A percentile compares a stretch with the other conserved stretches of the same genome.
Conservation (phyloP, 31 red algal genomes). For the Odonthalia washingtoniensis region DNA sequence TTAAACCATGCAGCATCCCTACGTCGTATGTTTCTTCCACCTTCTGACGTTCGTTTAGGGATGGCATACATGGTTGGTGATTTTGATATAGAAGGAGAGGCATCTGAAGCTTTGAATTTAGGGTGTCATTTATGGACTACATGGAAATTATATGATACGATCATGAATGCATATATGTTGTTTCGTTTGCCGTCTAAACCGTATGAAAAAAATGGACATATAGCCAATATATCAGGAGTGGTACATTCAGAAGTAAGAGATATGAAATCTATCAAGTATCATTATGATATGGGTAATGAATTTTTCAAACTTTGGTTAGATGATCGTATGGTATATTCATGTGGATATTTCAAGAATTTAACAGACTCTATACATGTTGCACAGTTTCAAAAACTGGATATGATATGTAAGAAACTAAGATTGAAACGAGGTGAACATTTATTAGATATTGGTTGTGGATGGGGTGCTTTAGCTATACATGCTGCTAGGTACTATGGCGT, state of each 20-base stretch:
- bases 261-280: conserved; percentile 16
- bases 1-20: conserved; percentile 46
- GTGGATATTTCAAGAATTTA: conserved; percentile 30
- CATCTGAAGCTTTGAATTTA: conserved; percentile 2
- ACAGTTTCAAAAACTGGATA: conserved; percentile 38
- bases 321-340: conserved; percentile 45
- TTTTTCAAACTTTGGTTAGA: conserved; percentile 56
- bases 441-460: conserved; percentile 54
- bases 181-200: conserved; percentile 18
- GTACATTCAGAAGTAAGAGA: conserved; percentile 38
- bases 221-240: background rate
- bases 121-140: conserved; percentile 38
- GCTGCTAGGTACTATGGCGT: conserved; percentile 40
- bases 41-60: conserved; percentile 37
- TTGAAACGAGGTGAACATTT: conserved; percentile 28
- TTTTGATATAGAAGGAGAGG: conserved; percentile 52
- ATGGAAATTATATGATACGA: conserved; percentile 37
- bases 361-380: conserved; percentile 12
- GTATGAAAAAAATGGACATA: background rate
- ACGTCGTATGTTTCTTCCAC: conserved; percentile 48
- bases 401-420: conserved; percentile 37
- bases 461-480: conserved; percentile 50
- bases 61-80: conserved; percentile 36
- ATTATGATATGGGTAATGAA: conserved; percentile 53
- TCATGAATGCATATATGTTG: conserved; percentile 16